Evolutionary conservation across 352 stramenopile genomes (phyloP), one percentile per base, ranked within the genome.

Genomic region (Globisporangium abappressorium): DNA sequence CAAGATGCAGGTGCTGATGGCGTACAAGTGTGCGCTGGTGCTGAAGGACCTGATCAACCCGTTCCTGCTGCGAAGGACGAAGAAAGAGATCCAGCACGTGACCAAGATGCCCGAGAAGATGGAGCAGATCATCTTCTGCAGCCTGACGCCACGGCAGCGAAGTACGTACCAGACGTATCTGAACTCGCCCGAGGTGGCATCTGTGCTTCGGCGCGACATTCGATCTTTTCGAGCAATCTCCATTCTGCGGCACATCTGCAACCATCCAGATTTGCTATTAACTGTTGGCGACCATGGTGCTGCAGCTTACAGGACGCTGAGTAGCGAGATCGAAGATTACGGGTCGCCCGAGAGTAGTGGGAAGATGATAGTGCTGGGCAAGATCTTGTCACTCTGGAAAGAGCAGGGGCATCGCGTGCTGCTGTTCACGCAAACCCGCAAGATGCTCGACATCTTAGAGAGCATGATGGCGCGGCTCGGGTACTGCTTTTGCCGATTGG

Each of bases 371-470:
- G 97, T 99, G 53, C 75, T 99, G 26, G 80, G 92, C 24, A 98
- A 98, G 68, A 97, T 99, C 46, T 75, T 99, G 51, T 78, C 78
- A 0, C 57, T 98, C 4, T 99, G 97, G 97, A 91, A 98, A 53
- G 76, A 94, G 61, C 94, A 99, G 73, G 84, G 90, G 0, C 97
- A 99, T 73, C 91, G 97, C 9, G 97, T 99, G 12, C 82, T 99
- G 1, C 87, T 99, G 22, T 99, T 99, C 77, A 97, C 92, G 7
- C 97, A 99, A 75, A 99, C 94, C 53, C 87, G 83, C 26, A 91
- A 97, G 66, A 99, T 99, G 95, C 81, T 99, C 2, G 92, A 99
- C 64, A 98, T 99, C 47, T 86, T 99, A 36, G 90, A 99, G 69
- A 87, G 79, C 30, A 98, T 98, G 58, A 92, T 98, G 68, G 71